Evolutionary conservation across 2,329 filamentous ascomycete genomes (phyloP).

Genomic region (Cercospora zeina): DNA sequence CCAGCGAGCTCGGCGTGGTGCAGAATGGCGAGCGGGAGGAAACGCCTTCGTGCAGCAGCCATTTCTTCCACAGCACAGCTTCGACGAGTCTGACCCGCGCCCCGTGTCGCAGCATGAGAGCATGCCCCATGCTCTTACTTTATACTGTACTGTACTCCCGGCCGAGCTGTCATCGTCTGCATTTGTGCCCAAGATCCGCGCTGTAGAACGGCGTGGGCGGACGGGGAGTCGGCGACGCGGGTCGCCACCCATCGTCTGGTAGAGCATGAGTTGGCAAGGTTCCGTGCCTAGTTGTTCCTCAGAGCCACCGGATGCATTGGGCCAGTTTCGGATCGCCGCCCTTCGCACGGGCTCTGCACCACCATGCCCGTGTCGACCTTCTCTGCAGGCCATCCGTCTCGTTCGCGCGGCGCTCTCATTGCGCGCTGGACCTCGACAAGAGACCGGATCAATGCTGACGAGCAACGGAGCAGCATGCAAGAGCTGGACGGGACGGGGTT

Average conservation of each 20-base stretch:
- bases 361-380: slow-evolving; percentile 38
- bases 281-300: slow-evolving; percentile 14
- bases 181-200: slow-evolving; percentile 9
- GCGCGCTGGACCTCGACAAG: slow-evolving; percentile 35
- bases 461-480: slow-evolving; percentile 32
- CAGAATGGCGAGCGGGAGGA: not conserved
- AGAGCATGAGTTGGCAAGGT: slow-evolving; percentile 13
- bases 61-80: not conserved
- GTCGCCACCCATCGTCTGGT: not conserved
- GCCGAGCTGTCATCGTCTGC: slow-evolving; percentile 16
- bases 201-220: slow-evolving; percentile 2
- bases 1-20: not conserved
- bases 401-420: slow-evolving; percentile 29
- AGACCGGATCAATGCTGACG: slow-evolving; percentile 35
- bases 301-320: slow-evolving; percentile 21
- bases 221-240: not conserved
- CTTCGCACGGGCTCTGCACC: slow-evolving; percentile 27
- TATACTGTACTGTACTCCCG: no score
- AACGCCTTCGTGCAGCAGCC: slow-evolving; percentile 6
- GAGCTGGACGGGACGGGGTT: slow-evolving; percentile 38
- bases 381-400: slow-evolving; percentile 28
- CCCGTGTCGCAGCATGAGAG: slow-evolving; percentile 12
- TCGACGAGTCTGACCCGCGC: slow-evolving; percentile 6
- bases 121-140: no score
- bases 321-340: slow-evolving; percentile 20